Evolutionary conservation across 805 yeast genomes (phyloP), one percentile per base, ranked within the genome.

Genomic region (Torulaspora microellipsoides): DNA sequence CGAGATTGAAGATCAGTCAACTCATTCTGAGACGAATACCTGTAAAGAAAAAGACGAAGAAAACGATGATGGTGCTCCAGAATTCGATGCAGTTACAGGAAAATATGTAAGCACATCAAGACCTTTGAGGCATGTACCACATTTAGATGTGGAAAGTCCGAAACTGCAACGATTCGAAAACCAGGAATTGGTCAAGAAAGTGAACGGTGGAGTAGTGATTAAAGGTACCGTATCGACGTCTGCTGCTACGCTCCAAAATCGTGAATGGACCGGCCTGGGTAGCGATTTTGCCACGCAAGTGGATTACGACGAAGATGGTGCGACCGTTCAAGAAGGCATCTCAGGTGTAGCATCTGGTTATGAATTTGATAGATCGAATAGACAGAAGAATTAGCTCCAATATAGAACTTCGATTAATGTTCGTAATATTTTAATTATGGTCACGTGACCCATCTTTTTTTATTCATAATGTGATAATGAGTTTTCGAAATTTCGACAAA

Each of bases 331-430:
- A 58, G 81, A 83, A 51, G 99, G 99, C 1, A 71, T 83, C 36
- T 71, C 77, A 2, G 99, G 99, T 31, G 78, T 91, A 43, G 99
- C 99, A 2, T 73, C 98, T 52, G 95, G 93, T 2, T 93, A 91
- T 56, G 75, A 71, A 35, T 67, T 61, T 40, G 77, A 73, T 51
- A 44, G 36, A 32, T 25, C 13, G 2, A 44, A 36, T 20, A 20
- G 25, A 20, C 25, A 20, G 25, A 20, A 20, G 25, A 20, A 20
- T 20, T 20, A 20, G 8, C 8, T 2, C 4, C 2, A 20, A 20
- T 20, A 20, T 20, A 20, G 7, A 4, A 20, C n/a, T 5, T 20
- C 25, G 8, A 4, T 5, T 20, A 2, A 2, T 7, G 25, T 20
- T 20, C 8, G 7, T 20, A 20, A n/a, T n/a, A n/a, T n/a, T 20